These are phyloP conservation scores for Delphinella strobiligena DNA, from an alignment of 2,329 filamentous ascomycete genomes.

Conservation along the genomic window DNA sequence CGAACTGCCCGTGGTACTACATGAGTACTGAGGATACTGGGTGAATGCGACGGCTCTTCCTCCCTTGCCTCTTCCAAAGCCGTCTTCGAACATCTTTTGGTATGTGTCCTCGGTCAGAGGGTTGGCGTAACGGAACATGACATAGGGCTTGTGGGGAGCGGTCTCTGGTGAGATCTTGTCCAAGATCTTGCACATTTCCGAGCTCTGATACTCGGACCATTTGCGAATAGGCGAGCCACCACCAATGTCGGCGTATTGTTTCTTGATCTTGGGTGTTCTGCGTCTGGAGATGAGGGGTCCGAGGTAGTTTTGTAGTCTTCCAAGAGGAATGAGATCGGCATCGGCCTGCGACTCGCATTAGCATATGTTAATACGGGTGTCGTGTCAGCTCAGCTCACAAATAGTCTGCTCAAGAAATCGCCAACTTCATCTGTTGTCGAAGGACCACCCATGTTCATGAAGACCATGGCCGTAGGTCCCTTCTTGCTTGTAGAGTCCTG, in stretches of 20 bases:
- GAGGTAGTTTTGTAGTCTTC: constrained; percentile 78
- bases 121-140: constrained; percentile 89
- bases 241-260: constrained; percentile 90
- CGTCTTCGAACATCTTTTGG: constrained; percentile 66
- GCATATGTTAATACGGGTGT: constrained; percentile 8
- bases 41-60: constrained; percentile 93
- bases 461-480: constrained; percentile 94
- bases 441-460: constrained; percentile 97
- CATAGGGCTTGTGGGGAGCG: constrained; percentile 92
- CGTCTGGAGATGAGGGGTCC: constrained; percentile 76
- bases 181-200: constrained; percentile 94
- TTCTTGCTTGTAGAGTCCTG: constrained; percentile 59
- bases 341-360: constrained; percentile 51
- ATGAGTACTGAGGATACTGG: constrained; percentile 97
- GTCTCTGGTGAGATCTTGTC: constrained; percentile 86
- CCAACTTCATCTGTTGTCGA: constrained; percentile 79
- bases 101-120: constrained; percentile 95
- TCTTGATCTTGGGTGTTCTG: constrained; percentile 89
- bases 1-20: constrained; percentile 91
- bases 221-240: constrained; percentile 96
- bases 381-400: constrained; percentile 47
- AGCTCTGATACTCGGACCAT: constrained; percentile 91
- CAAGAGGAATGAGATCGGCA: constrained; percentile 88
- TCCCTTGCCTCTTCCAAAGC: constrained; percentile 81
- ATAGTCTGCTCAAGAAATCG: constrained; percentile 79